Percentiles rank a stretch among this genome's conserved stretches.
Conservation (phyloP, 371 early-diverging fungal species). For the Zopfochytrium polystomum region DNA sequence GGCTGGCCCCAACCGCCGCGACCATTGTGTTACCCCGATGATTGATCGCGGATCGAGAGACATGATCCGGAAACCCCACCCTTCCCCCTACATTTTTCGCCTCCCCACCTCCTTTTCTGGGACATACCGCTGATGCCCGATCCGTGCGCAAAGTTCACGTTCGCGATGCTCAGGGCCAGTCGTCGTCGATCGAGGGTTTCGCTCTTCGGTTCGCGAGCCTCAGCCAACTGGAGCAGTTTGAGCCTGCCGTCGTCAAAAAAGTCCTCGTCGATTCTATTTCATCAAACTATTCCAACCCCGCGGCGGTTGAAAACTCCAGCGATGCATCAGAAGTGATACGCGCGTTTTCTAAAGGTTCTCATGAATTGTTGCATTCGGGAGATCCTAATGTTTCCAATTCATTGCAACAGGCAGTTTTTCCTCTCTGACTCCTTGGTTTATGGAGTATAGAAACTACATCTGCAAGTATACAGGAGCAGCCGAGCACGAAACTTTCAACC, state of each 20-base stretch:
- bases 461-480: constrained; percentile 64
- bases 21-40: not conserved
- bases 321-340: no score
- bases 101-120: not conserved
- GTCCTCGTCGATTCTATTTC: constrained; percentile 57
- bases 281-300: constrained; percentile 18
- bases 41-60: not conserved
- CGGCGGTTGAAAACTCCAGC: no score
- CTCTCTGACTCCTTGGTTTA: constrained; percentile 81
- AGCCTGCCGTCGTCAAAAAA: constrained; percentile 52
- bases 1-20: not conserved
- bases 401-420: not conserved
- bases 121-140: not conserved
- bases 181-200: constrained; percentile 63
- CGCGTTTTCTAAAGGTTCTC: no score
- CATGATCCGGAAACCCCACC: not conserved
- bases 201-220: constrained; percentile 66
- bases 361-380: no score
- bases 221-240: constrained; percentile 57
- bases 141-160: constrained; percentile 54
- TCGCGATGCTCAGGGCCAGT: constrained; percentile 66
- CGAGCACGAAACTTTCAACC: constrained; percentile 91
- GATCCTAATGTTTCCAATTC: no score
- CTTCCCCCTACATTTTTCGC: not conserved
- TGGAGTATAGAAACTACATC: constrained; percentile 66